phyloP scores from a whole-genome alignment of 2,329 filamentous ascomycete species.

The Claviceps quebecensis region DNA sequence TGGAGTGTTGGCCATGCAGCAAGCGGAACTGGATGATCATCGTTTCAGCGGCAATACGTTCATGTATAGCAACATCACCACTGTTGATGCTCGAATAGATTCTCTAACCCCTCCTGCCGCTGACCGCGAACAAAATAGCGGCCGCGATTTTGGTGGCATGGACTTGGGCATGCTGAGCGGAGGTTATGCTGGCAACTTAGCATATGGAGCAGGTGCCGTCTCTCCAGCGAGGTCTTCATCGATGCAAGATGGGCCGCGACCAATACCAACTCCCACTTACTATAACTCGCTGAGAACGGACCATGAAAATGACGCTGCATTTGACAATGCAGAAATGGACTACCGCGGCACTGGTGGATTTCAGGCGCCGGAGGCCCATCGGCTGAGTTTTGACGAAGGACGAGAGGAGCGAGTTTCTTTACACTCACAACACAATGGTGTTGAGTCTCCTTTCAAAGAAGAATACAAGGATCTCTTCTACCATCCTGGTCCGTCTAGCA shows the following conservation, averaged over 20 bases:
- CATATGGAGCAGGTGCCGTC: conserved; percentile 35
- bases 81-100: neutral
- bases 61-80: conserved; percentile 11
- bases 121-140: conserved; percentile 40
- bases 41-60: conserved; percentile 23
- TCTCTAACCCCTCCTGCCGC: conserved; percentile 33
- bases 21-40: conserved; percentile 68
- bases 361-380: conserved; percentile 56
- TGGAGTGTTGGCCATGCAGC: conserved; percentile 68
- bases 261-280: conserved; percentile 32
- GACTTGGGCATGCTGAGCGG: conserved; percentile 66
- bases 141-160: conserved; percentile 56
- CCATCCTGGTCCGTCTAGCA: conserved; percentile 62
- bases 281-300: conserved; percentile 13
- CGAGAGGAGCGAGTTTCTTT: conserved; percentile 55
- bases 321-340: conserved; percentile 59
- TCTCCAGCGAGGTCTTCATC: conserved; percentile 24
- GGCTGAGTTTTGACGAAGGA: conserved; percentile 83
- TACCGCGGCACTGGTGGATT: conserved; percentile 83
- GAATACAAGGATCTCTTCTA: conserved; percentile 88
- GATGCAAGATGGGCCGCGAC: conserved; percentile 31
- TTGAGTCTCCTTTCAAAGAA: conserved; percentile 53
- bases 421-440: conserved; percentile 41
- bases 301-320: conserved; percentile 24
- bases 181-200: conserved; percentile 43